Percentiles rank a stretch among this genome's conserved stretches.
phyloP scores from a whole-genome alignment of 2,329 filamentous ascomycete genomes.

The Sclerotinia nivalis region DNA sequence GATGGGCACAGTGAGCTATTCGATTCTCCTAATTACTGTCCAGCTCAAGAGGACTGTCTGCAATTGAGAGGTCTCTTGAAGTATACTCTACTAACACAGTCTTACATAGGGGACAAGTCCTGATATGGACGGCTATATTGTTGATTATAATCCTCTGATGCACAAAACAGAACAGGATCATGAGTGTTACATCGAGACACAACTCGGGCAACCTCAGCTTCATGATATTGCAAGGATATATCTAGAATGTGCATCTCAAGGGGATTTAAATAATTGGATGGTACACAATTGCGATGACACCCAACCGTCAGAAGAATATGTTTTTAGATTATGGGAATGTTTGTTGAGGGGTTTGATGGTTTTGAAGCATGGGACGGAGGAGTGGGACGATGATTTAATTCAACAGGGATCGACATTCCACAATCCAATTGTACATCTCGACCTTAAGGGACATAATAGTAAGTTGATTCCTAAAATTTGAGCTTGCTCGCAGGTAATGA shows the following conservation, averaged over 20 bases:
- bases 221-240: slow-evolving; percentile 10
- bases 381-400: not conserved
- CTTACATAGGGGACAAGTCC: not conserved
- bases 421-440: not conserved
- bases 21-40: not conserved
- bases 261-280: slow-evolving; percentile 1
- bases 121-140: not conserved
- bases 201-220: not conserved
- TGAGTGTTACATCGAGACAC: not conserved
- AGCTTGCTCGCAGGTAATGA: not conserved
- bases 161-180: not conserved
- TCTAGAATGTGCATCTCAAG: slow-evolving; percentile 8
- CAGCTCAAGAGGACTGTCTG: not conserved
- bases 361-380: slow-evolving; percentile 12
- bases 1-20: not conserved
- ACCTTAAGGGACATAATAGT: slow-evolving; percentile 9
- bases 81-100: not conserved
- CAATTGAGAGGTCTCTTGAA: not conserved
- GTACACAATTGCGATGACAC: rapidly evolving
- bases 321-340: slow-evolving; percentile 21
- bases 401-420: not conserved
- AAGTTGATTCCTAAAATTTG: not conserved
- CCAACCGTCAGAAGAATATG: not conserved
- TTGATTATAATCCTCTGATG: not conserved
- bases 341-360: slow-evolving; percentile 11